These are phyloP conservation scores for Beauveria sp. DNA, from an alignment of 2,329 filamentous ascomycete genomes.

Conservation along the genomic window DNA sequence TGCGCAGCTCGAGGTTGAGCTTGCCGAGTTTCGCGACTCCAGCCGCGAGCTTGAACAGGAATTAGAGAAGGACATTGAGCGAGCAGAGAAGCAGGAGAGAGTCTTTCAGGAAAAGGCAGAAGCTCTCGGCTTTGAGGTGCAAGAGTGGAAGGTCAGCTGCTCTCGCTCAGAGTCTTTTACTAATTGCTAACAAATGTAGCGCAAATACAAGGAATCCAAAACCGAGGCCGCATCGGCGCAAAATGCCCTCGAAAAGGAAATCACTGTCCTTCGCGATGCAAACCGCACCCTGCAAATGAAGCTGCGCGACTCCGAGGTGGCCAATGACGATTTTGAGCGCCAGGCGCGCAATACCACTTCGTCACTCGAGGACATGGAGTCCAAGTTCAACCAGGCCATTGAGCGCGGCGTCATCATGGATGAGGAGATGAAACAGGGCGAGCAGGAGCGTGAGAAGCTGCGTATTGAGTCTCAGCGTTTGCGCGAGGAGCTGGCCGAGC, in stretches of 20 bases:
- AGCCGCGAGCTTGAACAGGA: conserved; percentile 92
- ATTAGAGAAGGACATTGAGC: conserved; percentile 91
- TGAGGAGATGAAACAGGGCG: conserved; percentile 84
- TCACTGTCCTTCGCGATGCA: conserved; percentile 79
- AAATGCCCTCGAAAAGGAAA: conserved; percentile 85
- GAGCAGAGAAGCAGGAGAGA: conserved; percentile 87
- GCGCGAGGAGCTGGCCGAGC: conserved; percentile 82
- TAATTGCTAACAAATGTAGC: conserved; percentile 40
- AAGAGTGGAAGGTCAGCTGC: conserved; percentile 90
- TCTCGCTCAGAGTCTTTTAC: not conserved
- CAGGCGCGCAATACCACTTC: conserved; percentile 94
- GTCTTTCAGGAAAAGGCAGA: conserved; percentile 82
- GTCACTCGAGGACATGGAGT: conserved; percentile 92
- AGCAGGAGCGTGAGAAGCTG: conserved; percentile 82
- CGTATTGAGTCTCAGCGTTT: conserved; percentile 87
- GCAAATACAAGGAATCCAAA: conserved; percentile 95
- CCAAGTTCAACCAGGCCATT: conserved; percentile 91
- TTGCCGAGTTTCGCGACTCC: conserved; percentile 88
- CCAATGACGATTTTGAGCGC: conserved; percentile 96
- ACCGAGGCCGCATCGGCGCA: conserved; percentile 78
- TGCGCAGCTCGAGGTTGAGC: conserved; percentile 81
- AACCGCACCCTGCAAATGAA: conserved; percentile 76
- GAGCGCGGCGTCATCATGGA: conserved; percentile 90
- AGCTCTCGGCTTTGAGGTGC: conserved; percentile 75
- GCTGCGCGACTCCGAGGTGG: conserved; percentile 91